These are phyloP conservation scores for Dothideomycetes sp. DNA, from an alignment of 2,329 filamentous ascomycete species.

Conservation along the genomic window DNA sequence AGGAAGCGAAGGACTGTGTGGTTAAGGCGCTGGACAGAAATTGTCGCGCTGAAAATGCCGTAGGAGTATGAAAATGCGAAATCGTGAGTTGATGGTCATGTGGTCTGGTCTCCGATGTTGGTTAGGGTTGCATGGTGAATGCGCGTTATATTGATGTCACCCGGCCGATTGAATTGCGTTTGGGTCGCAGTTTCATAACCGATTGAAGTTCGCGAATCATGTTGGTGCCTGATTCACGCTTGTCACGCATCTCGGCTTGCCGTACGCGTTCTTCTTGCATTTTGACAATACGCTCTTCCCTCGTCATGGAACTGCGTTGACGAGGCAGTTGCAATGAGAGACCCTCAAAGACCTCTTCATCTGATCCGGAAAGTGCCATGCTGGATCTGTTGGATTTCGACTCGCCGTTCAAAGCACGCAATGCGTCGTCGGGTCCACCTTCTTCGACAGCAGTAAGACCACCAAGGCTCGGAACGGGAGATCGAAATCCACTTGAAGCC, in stretches of 20 bases:
- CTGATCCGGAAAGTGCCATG: conserved; percentile 35
- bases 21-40: too few relatives aligned
- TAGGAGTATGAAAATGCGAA: too few relatives aligned
- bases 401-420: conserved; percentile 71
- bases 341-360: conserved; percentile 82
- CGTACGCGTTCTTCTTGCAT: conserved; percentile 79
- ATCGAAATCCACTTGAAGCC: conserved; percentile 41
- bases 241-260: conserved; percentile 62
- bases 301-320: conserved; percentile 60
- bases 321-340: conserved; percentile 62
- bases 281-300: conserved; percentile 79
- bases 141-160: conserved; percentile 14
- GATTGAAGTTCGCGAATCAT: conserved; percentile 93
- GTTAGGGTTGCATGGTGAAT: too few relatives aligned
- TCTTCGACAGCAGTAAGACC: conserved; percentile 50
- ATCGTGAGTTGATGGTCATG: too few relatives aligned
- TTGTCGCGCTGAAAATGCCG: too few relatives aligned
- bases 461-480: conserved; percentile 48
- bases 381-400: conserved; percentile 36
- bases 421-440: conserved; percentile 53
- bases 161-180: conserved; percentile 9
- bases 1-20: too few relatives aligned
- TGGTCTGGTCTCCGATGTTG: too few relatives aligned
- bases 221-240: conserved; percentile 69
- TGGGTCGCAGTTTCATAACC: conserved; percentile 50